Evolutionary conservation across 768 basidiomycete genomes (phyloP), one percentile per base, ranked within the genome.

Genomic region (Tricholoma flavovirens): DNA sequence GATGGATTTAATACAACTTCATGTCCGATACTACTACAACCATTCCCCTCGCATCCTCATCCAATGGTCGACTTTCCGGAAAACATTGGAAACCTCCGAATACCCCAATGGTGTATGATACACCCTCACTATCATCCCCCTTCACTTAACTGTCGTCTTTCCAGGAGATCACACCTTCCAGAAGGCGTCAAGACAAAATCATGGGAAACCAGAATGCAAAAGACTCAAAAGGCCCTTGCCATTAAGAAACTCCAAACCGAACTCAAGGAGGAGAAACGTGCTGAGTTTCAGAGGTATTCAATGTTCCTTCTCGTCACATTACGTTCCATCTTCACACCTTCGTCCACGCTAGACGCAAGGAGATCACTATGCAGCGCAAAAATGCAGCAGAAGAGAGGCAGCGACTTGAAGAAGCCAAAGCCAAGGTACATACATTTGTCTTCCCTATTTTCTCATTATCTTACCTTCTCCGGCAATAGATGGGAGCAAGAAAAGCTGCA

Each of bases 401-500:
- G 60, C 77, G 86, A 49, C 62, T 87, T 46, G 83, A 86, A 63
- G 85, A 87, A 65, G 82, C 80, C 55, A 83, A 84, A 63, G 80
- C 79, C 24, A 81, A 83, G 75, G 86, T 82, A 59, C 43, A 66
- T 61, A 59, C 46, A 52, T 2, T 46, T n/a, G 52, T 61, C 46
- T 36, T 52, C 32, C n/a, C 14, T 1, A 48, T 24, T 22, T 45
- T 14, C 29, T 38, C 3, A 33, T 46, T 54, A 15, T 56, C 55
- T 29, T 12, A 49, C 52, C 30, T 61, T 54, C 53, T 29, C 29
- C 55, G 35, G 30, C 38, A 53, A 30, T 61, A 92, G 90, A 88
- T 93, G 85, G 88, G 90, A 55, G 87, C 86, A 46, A 77, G 83
- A 54, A 92, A 86, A 69, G 82, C 89, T 38, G 86, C 87, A 14